These are phyloP conservation scores for Sclerotinia minor DNA, from an alignment of 2,329 filamentous ascomycete genomes.

Conservation along the genomic window DNA sequence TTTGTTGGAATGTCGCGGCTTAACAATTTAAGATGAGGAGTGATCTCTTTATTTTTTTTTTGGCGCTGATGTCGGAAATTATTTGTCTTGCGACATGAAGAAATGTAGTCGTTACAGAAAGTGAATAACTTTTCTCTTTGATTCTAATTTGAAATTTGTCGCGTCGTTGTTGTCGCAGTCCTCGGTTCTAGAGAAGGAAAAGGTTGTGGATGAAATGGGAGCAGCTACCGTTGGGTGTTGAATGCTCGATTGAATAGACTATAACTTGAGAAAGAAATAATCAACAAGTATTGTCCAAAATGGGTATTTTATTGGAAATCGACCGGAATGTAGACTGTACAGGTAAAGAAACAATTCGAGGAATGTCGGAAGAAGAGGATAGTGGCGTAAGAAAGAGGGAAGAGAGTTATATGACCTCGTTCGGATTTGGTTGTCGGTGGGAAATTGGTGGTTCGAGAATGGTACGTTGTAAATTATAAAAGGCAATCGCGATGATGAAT, in stretches of 20 bases:
- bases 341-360: constrained; percentile 15
- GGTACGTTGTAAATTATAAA: not conserved
- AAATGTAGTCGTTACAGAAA: constrained; percentile 7
- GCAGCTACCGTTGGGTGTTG: no score
- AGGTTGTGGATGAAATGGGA: not conserved
- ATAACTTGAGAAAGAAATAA: constrained; percentile 19
- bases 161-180: constrained; percentile 12
- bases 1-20: constrained; percentile 34
- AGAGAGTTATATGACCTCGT: no score
- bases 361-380: constrained; percentile 9
- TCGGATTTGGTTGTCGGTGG: no score
- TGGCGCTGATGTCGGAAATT: constrained; percentile 19
- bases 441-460: not conserved
- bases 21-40: constrained; percentile 22
- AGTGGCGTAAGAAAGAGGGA: not conserved
- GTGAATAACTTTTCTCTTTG: constrained; percentile 23
- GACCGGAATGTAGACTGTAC: constrained; percentile 22
- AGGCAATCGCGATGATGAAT: constrained; percentile 6
- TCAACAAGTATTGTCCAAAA: constrained; percentile 23
- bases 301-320: constrained; percentile 18
- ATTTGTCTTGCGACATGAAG: constrained; percentile 24
- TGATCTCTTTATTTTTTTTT: not conserved
- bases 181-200: not conserved
- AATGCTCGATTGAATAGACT: constrained; percentile 52
- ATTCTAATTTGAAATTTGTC: constrained; percentile 2